Evolutionary conservation across 345 rosid species (phyloP).

Genomic region (Trapa incisa): DNA sequence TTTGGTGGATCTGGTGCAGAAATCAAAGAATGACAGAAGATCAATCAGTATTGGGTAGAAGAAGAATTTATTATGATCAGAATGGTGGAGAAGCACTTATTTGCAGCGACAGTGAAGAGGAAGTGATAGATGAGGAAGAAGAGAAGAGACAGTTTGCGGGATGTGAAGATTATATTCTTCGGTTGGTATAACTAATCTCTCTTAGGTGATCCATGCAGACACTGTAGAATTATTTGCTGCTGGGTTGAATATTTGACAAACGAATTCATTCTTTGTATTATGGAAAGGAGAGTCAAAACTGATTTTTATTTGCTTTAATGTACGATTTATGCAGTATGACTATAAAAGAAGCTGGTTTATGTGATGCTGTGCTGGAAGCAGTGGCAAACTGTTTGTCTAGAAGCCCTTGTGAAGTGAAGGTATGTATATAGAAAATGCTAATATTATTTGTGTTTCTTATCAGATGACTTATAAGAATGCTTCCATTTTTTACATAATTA

Average conservation of each 20-base stretch:
- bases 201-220: slow-evolving; percentile 3
- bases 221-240: neutral
- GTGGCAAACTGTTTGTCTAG: slow-evolving; percentile 59
- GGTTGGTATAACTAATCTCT: slow-evolving; percentile 49
- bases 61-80: slow-evolving; percentile 96
- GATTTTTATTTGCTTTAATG: neutral
- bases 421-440: slow-evolving; percentile 16
- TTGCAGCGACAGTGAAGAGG: slow-evolving; percentile 99
- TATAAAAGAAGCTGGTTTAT: slow-evolving; percentile 54
- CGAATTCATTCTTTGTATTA: neutral
- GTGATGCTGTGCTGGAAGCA: slow-evolving; percentile 58
- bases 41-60: slow-evolving; percentile 90
- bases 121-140: slow-evolving; percentile 69
- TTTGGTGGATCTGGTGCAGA: slow-evolving; percentile 26
- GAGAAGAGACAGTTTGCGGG: slow-evolving; percentile 63
- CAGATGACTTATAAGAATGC: neutral
- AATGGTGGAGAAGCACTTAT: slow-evolving; percentile 97
- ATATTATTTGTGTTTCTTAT: slow-evolving; percentile 5
- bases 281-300: neutral
- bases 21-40: slow-evolving; percentile 99
- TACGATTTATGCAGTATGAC: slow-evolving; percentile 52
- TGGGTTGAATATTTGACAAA: neutral
- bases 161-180: slow-evolving; percentile 72
- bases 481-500: neutral
- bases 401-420: slow-evolving; percentile 74